Evolutionary conservation across 768 basidiomycete genomes (phyloP).

Genomic region (Mrakia blollopis): DNA sequence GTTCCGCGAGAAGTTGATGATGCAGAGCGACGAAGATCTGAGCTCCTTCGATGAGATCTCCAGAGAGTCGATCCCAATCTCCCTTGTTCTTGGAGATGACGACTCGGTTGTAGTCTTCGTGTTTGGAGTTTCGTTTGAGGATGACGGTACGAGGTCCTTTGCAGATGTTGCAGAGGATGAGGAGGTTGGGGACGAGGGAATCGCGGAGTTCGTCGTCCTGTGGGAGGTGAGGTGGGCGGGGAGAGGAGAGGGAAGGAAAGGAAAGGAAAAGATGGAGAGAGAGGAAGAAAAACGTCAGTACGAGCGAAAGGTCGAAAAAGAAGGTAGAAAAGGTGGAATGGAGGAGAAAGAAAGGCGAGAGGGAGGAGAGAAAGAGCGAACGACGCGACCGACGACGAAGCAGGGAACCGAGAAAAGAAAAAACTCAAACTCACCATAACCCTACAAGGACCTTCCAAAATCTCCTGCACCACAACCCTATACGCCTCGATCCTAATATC

Average conservation of each 20-base stretch:
- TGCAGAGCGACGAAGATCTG: slow-evolving; percentile 44
- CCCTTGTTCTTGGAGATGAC: slow-evolving; percentile 34
- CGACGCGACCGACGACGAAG: background rate
- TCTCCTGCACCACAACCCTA: slow-evolving; percentile 36
- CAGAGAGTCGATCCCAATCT: slow-evolving; percentile 37
- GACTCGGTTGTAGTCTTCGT: slow-evolving; percentile 41
- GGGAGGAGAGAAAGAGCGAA: too few species aligned
- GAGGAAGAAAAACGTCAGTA: too few species aligned
- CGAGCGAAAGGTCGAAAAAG: too few species aligned
- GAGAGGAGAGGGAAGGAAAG: background rate
- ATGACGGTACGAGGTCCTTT: slow-evolving; percentile 43
- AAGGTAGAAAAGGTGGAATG: background rate
- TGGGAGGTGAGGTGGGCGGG: background rate
- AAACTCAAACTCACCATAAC: slow-evolving; percentile 42
- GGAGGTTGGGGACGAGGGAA: slow-evolving; percentile 41
- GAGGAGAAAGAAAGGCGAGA: background rate
- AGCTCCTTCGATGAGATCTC: slow-evolving; percentile 38
- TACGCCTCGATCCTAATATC: slow-evolving; percentile 41
- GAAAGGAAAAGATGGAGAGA: too few species aligned
- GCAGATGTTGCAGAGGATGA: slow-evolving; percentile 37
- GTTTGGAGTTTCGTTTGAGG: slow-evolving; percentile 37
- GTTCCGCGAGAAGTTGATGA: slow-evolving; percentile 44
- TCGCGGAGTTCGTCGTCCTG: slow-evolving; percentile 42
- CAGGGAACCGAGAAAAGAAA: background rate
- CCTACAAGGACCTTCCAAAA: slow-evolving; percentile 37